These are phyloP conservation scores for Lomentospora prolificans DNA, from an alignment of 2,329 filamentous ascomycete species.

Conservation along the genomic window DNA sequence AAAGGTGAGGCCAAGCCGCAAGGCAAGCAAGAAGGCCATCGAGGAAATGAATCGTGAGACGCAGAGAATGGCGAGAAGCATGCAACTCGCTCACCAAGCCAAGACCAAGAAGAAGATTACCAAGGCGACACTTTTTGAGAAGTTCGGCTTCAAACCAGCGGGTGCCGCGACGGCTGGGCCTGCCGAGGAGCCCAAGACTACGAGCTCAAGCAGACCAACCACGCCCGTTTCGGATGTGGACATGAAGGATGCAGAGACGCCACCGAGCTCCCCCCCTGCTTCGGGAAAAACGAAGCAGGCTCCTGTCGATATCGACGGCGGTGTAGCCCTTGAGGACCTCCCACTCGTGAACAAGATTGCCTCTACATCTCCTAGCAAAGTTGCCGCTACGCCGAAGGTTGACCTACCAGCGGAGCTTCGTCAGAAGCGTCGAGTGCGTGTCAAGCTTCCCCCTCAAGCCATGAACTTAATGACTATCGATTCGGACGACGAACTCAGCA, in stretches of 20 bases:
- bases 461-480: constrained; percentile 29
- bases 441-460: constrained; percentile 34
- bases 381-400: background rate
- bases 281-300: constrained; percentile 9
- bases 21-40: constrained; percentile 87
- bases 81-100: constrained; percentile 84
- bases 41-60: constrained; percentile 95
- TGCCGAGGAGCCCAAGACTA: constrained; percentile 22
- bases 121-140: constrained; percentile 71
- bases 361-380: constrained; percentile 18
- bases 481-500: constrained; percentile 55
- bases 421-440: constrained; percentile 37
- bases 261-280: constrained; percentile 58
- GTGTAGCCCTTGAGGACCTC: constrained; percentile 20
- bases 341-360: constrained; percentile 27
- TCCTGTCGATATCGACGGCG: constrained; percentile 14
- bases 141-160: constrained; percentile 62
- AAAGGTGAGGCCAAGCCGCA: constrained; percentile 59
- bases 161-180: constrained; percentile 19
- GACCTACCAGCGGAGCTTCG: constrained; percentile 17
- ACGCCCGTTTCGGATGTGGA: constrained; percentile 43
- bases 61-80: constrained; percentile 77
- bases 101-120: constrained; percentile 87
- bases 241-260: constrained; percentile 46
- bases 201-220: constrained; percentile 45